Evolutionary conservation across 2,329 filamentous ascomycete species (phyloP).

Genomic region (Sclerotinia spermophila): DNA sequence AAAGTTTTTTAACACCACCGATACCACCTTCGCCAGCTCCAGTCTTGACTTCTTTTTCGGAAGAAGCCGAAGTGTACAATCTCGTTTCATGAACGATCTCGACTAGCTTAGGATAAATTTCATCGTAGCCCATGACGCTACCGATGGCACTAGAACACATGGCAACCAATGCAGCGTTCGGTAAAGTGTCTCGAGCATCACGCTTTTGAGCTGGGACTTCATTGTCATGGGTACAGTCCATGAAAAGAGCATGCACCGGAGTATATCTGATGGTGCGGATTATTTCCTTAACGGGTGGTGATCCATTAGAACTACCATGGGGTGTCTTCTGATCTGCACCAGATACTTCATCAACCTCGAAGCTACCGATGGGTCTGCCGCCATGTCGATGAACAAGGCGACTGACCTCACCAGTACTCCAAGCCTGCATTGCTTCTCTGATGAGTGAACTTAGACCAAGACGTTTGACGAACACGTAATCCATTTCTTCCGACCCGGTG

Average conservation of each 20-base stretch:
- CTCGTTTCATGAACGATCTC: conserved; percentile 89
- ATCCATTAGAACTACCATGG: conserved; percentile 34
- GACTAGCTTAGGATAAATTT: conserved; percentile 90
- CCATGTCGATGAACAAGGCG: conserved; percentile 90
- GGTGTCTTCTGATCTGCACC: conserved; percentile 49
- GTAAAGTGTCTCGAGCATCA: conserved; percentile 87
- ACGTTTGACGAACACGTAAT: conserved; percentile 92
- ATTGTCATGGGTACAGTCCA: conserved; percentile 99
- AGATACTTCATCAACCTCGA: conserved; percentile 85
- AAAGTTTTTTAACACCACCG: conserved; percentile 81
- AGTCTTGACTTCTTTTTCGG: conserved; percentile 58
- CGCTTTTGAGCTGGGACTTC: conserved; percentile 94
- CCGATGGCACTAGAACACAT: conserved; percentile 96
- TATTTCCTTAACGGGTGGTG: conserved; percentile 42
- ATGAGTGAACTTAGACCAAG: conserved; percentile 89
- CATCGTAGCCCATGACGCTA: conserved; percentile 97
- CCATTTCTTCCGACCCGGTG: conserved; percentile 90
- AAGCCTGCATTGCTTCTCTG: conserved; percentile 96
- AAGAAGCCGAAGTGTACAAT: conserved; percentile 75
- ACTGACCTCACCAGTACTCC: conserved; percentile 91
- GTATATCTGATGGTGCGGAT: conserved; percentile 80
- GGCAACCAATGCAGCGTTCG: conserved; percentile 87
- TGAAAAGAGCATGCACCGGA: conserved; percentile 90
- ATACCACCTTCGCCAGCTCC: conserved; percentile 79
- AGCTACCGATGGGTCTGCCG: conserved; percentile 91